phyloP scores from a whole-genome alignment of 2,329 filamentous ascomycete species.

The Pseudonectria foliicola region DNA sequence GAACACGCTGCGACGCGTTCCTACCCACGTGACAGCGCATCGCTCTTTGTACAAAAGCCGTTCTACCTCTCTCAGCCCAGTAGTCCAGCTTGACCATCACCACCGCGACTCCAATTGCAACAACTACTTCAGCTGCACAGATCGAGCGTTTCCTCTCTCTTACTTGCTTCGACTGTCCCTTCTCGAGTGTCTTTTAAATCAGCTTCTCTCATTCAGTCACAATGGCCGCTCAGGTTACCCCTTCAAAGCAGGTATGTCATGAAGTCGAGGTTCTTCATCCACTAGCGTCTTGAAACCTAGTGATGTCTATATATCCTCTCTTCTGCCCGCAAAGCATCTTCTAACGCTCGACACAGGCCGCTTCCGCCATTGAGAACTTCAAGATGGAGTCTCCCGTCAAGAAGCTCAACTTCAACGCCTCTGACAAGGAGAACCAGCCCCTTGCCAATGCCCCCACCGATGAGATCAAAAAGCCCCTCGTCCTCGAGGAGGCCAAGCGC shows the following conservation, averaged over 20 bases:
- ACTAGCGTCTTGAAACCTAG: neutral
- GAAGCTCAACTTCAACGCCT: constrained; percentile 71
- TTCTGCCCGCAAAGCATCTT: constrained; percentile 3
- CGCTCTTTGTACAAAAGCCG: constrained; percentile 32
- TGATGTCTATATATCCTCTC: neutral
- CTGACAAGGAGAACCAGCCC: constrained; percentile 75
- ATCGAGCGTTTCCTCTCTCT: constrained; percentile 11
- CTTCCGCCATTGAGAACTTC: constrained; percentile 76
- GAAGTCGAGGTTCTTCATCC: constrained; percentile 12
- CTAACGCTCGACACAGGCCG: constrained; percentile 55
- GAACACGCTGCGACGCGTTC: constrained; percentile 29
- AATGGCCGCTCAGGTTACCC: constrained; percentile 70
- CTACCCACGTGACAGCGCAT: constrained; percentile 31
- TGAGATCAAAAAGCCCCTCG: constrained; percentile 54
- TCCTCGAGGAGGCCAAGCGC: constrained; percentile 37
- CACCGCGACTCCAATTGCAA: constrained; percentile 22
- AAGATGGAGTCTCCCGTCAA: constrained; percentile 91
- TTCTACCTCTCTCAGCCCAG: constrained; percentile 23
- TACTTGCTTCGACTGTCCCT: constrained; percentile 6
- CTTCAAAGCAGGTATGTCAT: constrained; percentile 50
- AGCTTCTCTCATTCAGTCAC: constrained; percentile 19
- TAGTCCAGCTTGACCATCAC: constrained; percentile 16
- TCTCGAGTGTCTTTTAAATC: constrained; percentile 2
- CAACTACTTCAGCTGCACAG: constrained; percentile 13
- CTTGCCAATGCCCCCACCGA: constrained; percentile 44